phyloP scores from a whole-genome alignment of 176 grass and related monocot genomes.

The Oryza brachyantha region DNA sequence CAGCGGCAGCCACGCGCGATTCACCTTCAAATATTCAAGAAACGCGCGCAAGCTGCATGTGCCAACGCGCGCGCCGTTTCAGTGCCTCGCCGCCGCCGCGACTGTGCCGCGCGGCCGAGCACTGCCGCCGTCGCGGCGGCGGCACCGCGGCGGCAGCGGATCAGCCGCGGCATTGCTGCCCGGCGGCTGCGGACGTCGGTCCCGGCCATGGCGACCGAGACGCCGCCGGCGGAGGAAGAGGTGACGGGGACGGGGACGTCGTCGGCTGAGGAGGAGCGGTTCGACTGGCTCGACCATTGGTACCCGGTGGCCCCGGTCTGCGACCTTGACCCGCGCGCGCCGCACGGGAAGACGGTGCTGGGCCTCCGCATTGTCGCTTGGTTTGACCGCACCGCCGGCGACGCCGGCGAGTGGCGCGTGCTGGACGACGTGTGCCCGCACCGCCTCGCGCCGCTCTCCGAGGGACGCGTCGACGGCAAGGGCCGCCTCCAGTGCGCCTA shows the following conservation, averaged over 20 bases:
- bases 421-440: conserved; percentile 86
- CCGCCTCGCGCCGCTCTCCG: conserved; percentile 84
- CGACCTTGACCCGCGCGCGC: no score
- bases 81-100: no score
- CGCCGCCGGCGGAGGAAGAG: not conserved
- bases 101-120: no score
- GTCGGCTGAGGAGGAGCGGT: not conserved
- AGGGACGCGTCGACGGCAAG: conserved; percentile 73
- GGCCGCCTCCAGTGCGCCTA: conserved; percentile 90
- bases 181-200: not conserved
- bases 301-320: conserved; percentile 83
- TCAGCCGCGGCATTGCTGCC: not conserved
- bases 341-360: conserved; percentile 73
- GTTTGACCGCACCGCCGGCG: conserved; percentile 72
- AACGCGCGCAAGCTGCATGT: no score
- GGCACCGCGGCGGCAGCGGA: no score
- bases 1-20: no score
- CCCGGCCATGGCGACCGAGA: conserved; percentile 20
- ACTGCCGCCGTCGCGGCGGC: no score
- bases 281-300: conserved; percentile 91
- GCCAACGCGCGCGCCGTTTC: no score
- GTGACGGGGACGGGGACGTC: no score
- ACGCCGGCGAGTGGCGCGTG: conserved; percentile 76
- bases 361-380: conserved; percentile 71
- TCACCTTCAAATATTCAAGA: no score